Base-by-base conservation (phyloP, 2,329 filamentous ascomycete species). In the Tolypocladium tundrense region DNA sequence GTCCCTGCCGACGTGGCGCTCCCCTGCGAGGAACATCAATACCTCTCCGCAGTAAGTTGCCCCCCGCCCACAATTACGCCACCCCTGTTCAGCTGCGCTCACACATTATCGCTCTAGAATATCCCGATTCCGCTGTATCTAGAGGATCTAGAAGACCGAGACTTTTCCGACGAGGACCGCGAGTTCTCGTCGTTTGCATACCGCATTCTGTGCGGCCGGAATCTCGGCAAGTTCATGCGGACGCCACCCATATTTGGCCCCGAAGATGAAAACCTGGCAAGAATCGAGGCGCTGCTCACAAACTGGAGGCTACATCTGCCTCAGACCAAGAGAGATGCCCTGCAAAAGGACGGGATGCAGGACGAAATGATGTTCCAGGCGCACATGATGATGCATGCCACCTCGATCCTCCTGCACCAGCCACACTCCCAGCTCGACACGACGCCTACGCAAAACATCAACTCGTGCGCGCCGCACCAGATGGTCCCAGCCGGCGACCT, bases 341-440 rank as follows among this genome's bases (percentile, higher is more conserved):
- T 95, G 56, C 82, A 84, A 59, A 81, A 82, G 61, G 83, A 87
- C 64, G 87, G 90, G 39, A 80, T 84, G 56, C 78, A 92, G 13
- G 92, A 97, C 69, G 90, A 96, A 72, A 88, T 96, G 81, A 86
- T 96, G 72, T 96, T 96, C 73, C 90, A 95, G 70, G 91, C 90
- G 1, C 87, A 90, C 61, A 93, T 95, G 84, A 89, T 96, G 65
- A 80, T 76, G 39, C 75, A 83, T 61, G 80, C 80, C 8, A 83
- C 80, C 60, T 80, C 86, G 1, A 90, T 94, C 65, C 83, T 91
- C 63, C 80, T 94, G 21, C 89, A 94, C 68, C 87, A 92, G 63
- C 89, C 89, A 10, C 83, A 88, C 58, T 92, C 88, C 4, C 88
- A 90, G 64, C 79, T 93, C 21, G 86, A 88, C 70, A 82, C 78